Evolutionary conservation across 768 basidiomycete species (phyloP), one percentile per base, ranked within the genome.

Genomic region (Macrolepiota dolichaula): DNA sequence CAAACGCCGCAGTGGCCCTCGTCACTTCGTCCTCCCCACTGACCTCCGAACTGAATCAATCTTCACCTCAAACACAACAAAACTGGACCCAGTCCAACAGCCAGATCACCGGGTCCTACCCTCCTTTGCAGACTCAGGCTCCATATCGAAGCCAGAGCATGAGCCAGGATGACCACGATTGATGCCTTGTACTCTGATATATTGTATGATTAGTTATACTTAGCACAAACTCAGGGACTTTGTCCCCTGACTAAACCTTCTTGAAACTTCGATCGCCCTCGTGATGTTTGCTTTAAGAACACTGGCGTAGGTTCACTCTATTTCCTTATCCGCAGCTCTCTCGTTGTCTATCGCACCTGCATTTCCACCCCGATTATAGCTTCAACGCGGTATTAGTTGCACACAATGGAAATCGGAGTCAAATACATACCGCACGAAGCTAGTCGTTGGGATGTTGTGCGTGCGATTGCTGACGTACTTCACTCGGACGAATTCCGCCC

Each of bases 361-460:
- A 56, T 44, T 35, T 53, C 32, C 7, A 51, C 57, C 35, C 47
- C 55, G 54, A 24, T 59, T 37, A 32, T 46, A 53, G 59, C 61
- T 49, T 52, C 51, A 38, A 50, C 27, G 60, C 24, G 53, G 49
- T 66, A 15, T 22, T 56, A 60, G 29, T 50, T 40, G n/a, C 6
- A n/a, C 42, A 47, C n/a, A 22, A 79, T 82, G 78, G 71, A 80
- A 55, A 62, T 83, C 7, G 62, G 59, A 19, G 72, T 83, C 40
- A 63, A 57, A 6, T 70, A 69, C 54, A 64, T 82, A n/a, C 78
- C 78, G 37, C 62, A 66, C 61, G 73, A 76, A 15, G 80, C 78
- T 2, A 81, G 78, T 58, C 67, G 79, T 47, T 88, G 81, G 77
- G 80, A 82, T 36, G 77, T 91, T 17, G 86, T 81, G 22, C 79